A percentile compares a stretch with the other conserved stretches of the same genome.
Evolutionary conservation across 2,329 filamentous ascomycete species (phyloP).

Genomic region (Aspergillus pseudoterreus): DNA sequence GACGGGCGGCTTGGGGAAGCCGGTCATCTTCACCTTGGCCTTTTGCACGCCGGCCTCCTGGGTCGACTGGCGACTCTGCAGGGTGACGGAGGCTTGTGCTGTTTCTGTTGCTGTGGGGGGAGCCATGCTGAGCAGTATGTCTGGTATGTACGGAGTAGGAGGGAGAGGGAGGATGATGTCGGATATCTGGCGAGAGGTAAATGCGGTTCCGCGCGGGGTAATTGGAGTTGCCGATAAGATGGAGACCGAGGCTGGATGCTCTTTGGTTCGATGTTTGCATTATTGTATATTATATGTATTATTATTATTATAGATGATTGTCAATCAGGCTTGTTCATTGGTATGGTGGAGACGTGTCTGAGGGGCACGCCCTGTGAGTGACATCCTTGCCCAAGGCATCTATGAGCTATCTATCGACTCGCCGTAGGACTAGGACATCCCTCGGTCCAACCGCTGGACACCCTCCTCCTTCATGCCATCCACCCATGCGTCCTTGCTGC

Average conservation of each 20-base stretch:
- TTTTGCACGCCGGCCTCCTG: constrained; percentile 22
- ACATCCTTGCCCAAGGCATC: background rate
- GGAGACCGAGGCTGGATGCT: background rate
- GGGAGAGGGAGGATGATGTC: background rate
- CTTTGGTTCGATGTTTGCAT: background rate
- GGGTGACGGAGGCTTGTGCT: too few relatives aligned
- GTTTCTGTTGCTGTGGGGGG: constrained; percentile 27
- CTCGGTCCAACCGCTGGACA: constrained; percentile 7
- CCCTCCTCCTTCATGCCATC: constrained; percentile 7
- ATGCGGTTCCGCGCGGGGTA: background rate
- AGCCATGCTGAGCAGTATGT: constrained; percentile 17
- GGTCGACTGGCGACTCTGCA: constrained; percentile 13
- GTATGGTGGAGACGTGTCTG: too few relatives aligned
- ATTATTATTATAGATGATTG: background rate
- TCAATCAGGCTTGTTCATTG: too few relatives aligned
- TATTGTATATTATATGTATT: too few relatives aligned
- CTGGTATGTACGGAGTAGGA: background rate
- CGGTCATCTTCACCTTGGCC: constrained; percentile 28
- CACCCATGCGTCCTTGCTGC: constrained; percentile 20
- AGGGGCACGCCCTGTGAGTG: too few relatives aligned
- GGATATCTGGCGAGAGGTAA: background rate
- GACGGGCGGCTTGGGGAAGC: constrained; percentile 31
- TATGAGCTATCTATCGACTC: too few relatives aligned
- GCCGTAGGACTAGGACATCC: background rate
- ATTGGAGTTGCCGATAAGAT: background rate